These are phyloP conservation scores for Sclerotinia glacialis DNA, from an alignment of 2,329 filamentous ascomycete species.

Conservation along the genomic window DNA sequence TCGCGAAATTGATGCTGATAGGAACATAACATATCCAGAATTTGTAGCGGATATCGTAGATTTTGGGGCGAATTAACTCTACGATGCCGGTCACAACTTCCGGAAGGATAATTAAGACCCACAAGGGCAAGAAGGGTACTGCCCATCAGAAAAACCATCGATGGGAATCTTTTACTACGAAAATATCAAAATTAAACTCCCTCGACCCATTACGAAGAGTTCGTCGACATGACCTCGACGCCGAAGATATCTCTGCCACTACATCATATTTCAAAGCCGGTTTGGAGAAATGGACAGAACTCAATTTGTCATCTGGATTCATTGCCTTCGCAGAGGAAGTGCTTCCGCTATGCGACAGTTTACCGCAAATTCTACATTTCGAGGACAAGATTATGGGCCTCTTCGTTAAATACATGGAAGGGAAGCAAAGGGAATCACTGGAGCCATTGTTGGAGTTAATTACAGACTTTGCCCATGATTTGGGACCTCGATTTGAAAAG, in stretches of 20 bases:
- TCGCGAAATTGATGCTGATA: not conserved
- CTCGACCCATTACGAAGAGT: slow-evolving; percentile 90
- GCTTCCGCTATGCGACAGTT: slow-evolving; percentile 76
- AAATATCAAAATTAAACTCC: slow-evolving; percentile 83
- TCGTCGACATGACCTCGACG: slow-evolving; percentile 78
- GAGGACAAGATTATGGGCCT: slow-evolving; percentile 79
- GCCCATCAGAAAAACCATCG: slow-evolving; percentile 77
- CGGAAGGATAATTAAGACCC: slow-evolving; percentile 66
- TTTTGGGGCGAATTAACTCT: slow-evolving; percentile 31
- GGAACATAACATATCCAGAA: too few relatives aligned
- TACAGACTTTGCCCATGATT: slow-evolving; percentile 89
- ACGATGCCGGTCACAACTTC: slow-evolving; percentile 62
- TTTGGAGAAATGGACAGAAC: slow-evolving; percentile 83
- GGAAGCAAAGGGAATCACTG: slow-evolving; percentile 73
- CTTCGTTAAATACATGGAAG: slow-evolving; percentile 72
- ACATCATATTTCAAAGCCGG: slow-evolving; percentile 86
- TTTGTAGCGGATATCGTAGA: slow-evolving; percentile 16
- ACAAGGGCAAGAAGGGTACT: slow-evolving; percentile 68
- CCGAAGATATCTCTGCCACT: slow-evolving; percentile 69
- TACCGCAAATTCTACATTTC: slow-evolving; percentile 89
- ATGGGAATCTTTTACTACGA: slow-evolving; percentile 87
- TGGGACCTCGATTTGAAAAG: slow-evolving; percentile 83
- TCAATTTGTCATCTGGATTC: slow-evolving; percentile 84
- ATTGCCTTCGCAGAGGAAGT: slow-evolving; percentile 73
- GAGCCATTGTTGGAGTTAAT: slow-evolving; percentile 87